Evolutionary conservation across 192 early-diverging fungal species (phyloP).

Genomic region (Rhizophagus sp.): DNA sequence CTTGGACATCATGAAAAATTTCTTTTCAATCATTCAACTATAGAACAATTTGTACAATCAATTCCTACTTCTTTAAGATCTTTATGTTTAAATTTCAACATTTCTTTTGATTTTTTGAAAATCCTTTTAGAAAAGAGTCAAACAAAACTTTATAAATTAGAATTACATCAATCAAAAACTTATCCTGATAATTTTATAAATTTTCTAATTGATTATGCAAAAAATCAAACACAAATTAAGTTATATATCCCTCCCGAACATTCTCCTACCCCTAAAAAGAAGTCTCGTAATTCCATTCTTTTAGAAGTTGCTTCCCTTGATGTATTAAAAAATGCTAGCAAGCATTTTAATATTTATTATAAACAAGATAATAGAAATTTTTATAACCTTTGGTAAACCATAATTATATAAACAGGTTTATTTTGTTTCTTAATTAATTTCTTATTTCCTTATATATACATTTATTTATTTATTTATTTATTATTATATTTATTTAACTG

Average conservation of each 20-base stretch:
- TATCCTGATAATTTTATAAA: not conserved
- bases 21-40: not conserved
- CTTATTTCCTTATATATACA: no score
- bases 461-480: no score
- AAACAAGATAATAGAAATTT: not conserved
- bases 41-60: slow-evolving; percentile 8
- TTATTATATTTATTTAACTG: no score
- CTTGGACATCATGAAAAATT: slow-evolving; percentile 11
- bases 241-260: not conserved
- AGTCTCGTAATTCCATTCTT: no score
- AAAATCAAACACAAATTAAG: not conserved
- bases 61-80: not conserved
- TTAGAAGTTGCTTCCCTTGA: not conserved
- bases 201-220: not conserved
- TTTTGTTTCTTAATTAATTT: no score
- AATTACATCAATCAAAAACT: slow-evolving; percentile 16
- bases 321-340: not conserved
- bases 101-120: slow-evolving; percentile 2
- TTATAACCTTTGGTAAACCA: slow-evolving; percentile 3
- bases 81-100: slow-evolving; percentile 13
- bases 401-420: no score
- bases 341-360: not conserved
- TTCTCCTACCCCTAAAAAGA: no score
- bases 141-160: not conserved
- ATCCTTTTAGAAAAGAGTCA: not conserved